phyloP scores from a whole-genome alignment of 2,329 filamentous ascomycete genomes.

The Gliomastix tumulicola region DNA sequence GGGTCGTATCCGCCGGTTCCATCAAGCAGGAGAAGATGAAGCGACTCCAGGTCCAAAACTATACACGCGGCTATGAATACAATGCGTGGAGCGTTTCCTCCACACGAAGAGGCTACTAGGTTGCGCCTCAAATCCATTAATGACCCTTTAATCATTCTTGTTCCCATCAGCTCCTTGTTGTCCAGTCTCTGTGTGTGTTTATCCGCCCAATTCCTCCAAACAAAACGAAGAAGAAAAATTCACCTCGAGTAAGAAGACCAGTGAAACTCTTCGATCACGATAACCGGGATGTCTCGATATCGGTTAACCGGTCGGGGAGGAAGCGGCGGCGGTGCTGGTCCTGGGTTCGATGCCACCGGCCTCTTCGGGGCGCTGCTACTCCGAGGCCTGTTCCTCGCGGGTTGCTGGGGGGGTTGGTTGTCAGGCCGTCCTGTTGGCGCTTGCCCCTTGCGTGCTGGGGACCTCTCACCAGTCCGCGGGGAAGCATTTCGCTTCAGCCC shows the following conservation, averaged over 20 bases:
- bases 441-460: constrained; percentile 13
- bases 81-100: too few relatives aligned
- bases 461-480: constrained; percentile 12
- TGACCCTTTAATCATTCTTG: too few relatives aligned
- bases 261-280: constrained; percentile 17
- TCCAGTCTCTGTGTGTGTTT: too few relatives aligned
- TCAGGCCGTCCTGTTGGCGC: constrained; percentile 8
- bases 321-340: constrained; percentile 5
- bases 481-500: constrained; percentile 7
- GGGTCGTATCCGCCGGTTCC: too few relatives aligned
- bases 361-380: not conserved
- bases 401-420: constrained; percentile 5
- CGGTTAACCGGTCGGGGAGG: constrained; percentile 13
- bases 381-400: not conserved
- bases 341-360: not conserved
- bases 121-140: too few relatives aligned
- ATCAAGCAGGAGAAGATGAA: too few relatives aligned
- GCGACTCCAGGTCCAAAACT: too few relatives aligned
- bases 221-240: constrained; percentile 4
- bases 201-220: not conserved
- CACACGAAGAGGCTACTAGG: too few relatives aligned
- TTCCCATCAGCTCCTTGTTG: too few relatives aligned
- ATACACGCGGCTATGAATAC: too few relatives aligned
- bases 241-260: constrained; percentile 11
- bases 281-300: constrained; percentile 16